These are phyloP conservation scores for Penicillium griseofulvum DNA, from an alignment of 2,329 filamentous ascomycete genomes.

Conservation along the genomic window DNA sequence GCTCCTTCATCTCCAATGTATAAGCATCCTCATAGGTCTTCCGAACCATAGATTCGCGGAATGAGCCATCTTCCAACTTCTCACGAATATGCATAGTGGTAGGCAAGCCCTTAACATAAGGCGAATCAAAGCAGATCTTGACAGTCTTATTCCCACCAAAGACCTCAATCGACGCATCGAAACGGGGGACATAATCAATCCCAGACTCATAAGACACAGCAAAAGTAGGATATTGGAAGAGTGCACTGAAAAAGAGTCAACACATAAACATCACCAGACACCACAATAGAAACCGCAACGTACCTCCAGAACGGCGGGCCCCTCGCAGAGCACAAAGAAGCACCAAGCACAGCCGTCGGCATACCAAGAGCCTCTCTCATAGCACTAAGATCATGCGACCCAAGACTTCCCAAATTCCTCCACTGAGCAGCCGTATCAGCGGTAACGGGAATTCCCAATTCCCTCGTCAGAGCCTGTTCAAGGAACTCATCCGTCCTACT, in stretches of 20 bases:
- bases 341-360: conserved; percentile 45
- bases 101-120: conserved; percentile 59
- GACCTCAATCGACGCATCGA: conserved; percentile 39
- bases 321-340: conserved; percentile 26
- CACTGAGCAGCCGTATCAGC: conserved; percentile 31
- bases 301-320: conserved; percentile 37
- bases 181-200: conserved; percentile 49
- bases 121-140: conserved; percentile 54
- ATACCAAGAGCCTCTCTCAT: conserved; percentile 56
- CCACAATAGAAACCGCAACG: not conserved
- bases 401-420: conserved; percentile 47
- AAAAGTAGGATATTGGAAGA: conserved; percentile 43
- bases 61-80: conserved; percentile 35
- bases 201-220: conserved; percentile 58
- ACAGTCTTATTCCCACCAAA: conserved; percentile 55
- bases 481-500: conserved; percentile 25
- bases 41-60: conserved; percentile 41
- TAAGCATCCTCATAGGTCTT: conserved; percentile 51
- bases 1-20: conserved; percentile 43
- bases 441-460: conserved; percentile 33
- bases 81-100: conserved; percentile 52
- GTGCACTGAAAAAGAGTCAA: conserved; percentile 24
- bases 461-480: conserved; percentile 30
- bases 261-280: not conserved
- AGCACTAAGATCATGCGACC: conserved; percentile 53